phyloP scores from a whole-genome alignment of 345 rosid genomes.

The Eucalyptus erythrocorys region DNA sequence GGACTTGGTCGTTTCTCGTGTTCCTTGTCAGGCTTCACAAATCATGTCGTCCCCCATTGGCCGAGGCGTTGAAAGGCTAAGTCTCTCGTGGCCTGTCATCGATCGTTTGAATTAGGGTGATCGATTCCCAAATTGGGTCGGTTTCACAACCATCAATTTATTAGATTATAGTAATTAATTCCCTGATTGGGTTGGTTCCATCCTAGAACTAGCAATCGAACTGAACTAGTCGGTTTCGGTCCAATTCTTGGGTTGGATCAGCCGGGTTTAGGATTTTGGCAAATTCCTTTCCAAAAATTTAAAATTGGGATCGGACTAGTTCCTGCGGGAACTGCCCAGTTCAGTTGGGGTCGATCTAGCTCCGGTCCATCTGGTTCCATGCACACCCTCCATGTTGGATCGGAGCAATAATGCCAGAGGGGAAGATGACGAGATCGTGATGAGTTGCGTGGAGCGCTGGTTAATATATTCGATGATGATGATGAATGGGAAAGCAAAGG shows the following conservation, averaged over 20 bases:
- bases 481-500: background rate
- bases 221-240: no score
- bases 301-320: background rate
- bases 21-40: background rate
- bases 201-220: background rate
- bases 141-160: fast-evolving
- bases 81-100: background rate
- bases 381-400: background rate
- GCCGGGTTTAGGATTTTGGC: fast-evolving
- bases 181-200: background rate
- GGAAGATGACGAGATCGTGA: background rate
- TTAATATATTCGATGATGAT: background rate
- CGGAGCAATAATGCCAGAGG: background rate
- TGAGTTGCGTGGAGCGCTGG: background rate
- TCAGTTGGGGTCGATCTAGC: no score
- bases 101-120: background rate
- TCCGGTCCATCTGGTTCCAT: background rate
- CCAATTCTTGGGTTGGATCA: no score
- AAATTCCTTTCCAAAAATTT: no score
- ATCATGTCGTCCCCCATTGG: background rate
- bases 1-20: background rate
- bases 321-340: fast-evolving
- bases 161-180: no score
- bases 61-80: background rate
- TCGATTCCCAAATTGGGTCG: no score